Conservation (phyloP, 2,329 filamentous ascomycete species). For the Ceratocystis smalleyi region DNA sequence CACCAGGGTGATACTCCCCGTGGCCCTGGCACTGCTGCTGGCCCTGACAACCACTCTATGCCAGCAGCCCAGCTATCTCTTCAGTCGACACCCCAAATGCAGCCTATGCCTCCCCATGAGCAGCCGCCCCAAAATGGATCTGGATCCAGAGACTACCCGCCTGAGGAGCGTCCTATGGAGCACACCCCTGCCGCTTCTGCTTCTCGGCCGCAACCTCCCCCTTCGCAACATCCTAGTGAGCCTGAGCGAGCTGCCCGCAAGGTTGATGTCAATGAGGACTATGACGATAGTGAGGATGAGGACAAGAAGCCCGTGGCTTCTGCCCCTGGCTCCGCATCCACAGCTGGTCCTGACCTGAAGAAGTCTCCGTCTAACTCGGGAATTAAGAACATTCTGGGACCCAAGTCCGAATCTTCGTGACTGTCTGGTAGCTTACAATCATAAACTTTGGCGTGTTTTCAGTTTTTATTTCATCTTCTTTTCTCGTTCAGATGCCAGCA, state of each 20-base stretch:
- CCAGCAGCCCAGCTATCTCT: constrained; percentile 42
- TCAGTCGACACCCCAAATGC: constrained; percentile 43
- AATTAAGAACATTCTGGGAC: constrained; percentile 34
- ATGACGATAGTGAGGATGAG: constrained; percentile 86
- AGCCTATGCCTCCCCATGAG: constrained; percentile 37
- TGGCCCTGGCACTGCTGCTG: constrained; percentile 30
- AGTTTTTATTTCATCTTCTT: neutral
- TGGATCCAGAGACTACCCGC: constrained; percentile 36
- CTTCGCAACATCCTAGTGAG: constrained; percentile 39
- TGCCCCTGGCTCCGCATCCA: constrained; percentile 29
- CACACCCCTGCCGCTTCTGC: constrained; percentile 20
- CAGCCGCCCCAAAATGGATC: constrained; percentile 27
- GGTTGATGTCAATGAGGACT: constrained; percentile 95
- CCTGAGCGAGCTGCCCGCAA: constrained; percentile 72
- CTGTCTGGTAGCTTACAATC: constrained; percentile 9
- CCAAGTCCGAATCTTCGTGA: constrained; percentile 32
- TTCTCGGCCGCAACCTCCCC: constrained; percentile 25
- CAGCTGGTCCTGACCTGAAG: constrained; percentile 36
- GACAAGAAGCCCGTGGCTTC: constrained; percentile 43
- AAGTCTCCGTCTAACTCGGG: constrained; percentile 32
- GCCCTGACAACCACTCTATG: constrained; percentile 36
- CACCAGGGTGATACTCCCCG: constrained; percentile 90
- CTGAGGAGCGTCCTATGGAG: constrained; percentile 43
- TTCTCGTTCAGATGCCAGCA: neutral
- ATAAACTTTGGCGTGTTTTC: constrained; percentile 6